These are phyloP conservation scores for Penicillium sp. DNA, from an alignment of 2,329 filamentous ascomycete genomes.

Conservation along the genomic window DNA sequence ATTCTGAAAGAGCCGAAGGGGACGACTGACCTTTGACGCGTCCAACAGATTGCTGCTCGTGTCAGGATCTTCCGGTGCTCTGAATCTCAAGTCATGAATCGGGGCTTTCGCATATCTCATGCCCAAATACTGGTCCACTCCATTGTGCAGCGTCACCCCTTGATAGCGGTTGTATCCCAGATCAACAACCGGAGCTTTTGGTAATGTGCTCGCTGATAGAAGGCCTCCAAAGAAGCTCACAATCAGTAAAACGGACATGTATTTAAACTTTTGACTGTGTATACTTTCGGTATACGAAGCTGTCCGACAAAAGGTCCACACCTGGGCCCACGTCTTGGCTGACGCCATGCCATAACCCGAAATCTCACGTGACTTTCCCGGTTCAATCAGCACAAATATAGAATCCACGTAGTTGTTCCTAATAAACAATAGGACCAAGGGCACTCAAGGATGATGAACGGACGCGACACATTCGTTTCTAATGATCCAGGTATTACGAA, in stretches of 20 bases:
- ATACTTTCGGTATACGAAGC: background rate
- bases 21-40: constrained; percentile 48
- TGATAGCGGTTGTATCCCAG: constrained; percentile 64
- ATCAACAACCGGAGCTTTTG: constrained; percentile 45
- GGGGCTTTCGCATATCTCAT: constrained; percentile 69
- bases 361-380: background rate
- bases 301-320: background rate
- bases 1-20: background rate
- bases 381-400: no score
- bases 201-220: constrained; percentile 2
- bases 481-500: no score
- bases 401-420: no score
- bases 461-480: no score
- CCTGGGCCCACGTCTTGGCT: background rate
- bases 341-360: background rate
- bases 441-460: no score
- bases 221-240: constrained; percentile 10
- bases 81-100: constrained; percentile 60
- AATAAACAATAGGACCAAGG: no score
- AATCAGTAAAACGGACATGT: constrained; percentile 1
- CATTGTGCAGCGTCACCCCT: constrained; percentile 53
- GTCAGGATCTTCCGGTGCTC: constrained; percentile 60
- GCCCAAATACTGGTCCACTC: constrained; percentile 67
- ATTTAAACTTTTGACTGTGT: background rate
- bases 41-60: constrained; percentile 38